Base-by-base conservation (phyloP, 139 green algal genomes). In the Closterium sp. region DNA sequence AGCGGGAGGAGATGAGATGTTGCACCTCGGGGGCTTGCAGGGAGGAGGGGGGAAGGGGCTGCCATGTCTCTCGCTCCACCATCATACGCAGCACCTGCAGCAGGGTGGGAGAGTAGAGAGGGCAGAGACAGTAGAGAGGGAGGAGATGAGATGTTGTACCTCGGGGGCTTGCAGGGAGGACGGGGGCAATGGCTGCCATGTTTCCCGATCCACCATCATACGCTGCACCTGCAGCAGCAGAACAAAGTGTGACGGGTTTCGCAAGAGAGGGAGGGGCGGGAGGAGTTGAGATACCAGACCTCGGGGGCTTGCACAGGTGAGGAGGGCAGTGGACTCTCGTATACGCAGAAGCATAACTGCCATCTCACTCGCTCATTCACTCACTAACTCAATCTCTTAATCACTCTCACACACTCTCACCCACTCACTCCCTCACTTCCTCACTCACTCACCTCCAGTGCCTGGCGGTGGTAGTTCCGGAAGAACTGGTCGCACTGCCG, bases 401-500 rank as follows among this genome's bases (percentile, higher is more conserved):
- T 31, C 13, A 87, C 84, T 19, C 84, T 2, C 84, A 87, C 21
- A 22, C 73, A 86, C 79, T 28, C 79, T 86, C 9, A 30, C 79
- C 28, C 79, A 86, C 79, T 86, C 9, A 30, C 79, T 86, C 79
- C 24, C 79, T 86, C 79, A n/a, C n/a, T n/a, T n/a, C n/a, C n/a
- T n/a, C n/a, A n/a, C 73, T 86, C 73, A 89, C 92, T 31, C 13
- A 94, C 92, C 89, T 94, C 92, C 27, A 94, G 34, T 28, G 89
- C 94, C 22, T 94, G 92, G 1, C 90, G n/a, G n/a, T 94, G 92
- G 87, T 94, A 93, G 24, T 91, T 45, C 32, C 90, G 86, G 29
- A 94, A 94, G 85, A 94, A 94, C 17, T 86, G 31, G 30, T 94
- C 90, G 70, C 92, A 94, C 89, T 94, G 92, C 32, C 32, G 92